These are phyloP conservation scores for Boletus huronensis DNA, from an alignment of 768 basidiomycete species.

Conservation along the genomic window DNA sequence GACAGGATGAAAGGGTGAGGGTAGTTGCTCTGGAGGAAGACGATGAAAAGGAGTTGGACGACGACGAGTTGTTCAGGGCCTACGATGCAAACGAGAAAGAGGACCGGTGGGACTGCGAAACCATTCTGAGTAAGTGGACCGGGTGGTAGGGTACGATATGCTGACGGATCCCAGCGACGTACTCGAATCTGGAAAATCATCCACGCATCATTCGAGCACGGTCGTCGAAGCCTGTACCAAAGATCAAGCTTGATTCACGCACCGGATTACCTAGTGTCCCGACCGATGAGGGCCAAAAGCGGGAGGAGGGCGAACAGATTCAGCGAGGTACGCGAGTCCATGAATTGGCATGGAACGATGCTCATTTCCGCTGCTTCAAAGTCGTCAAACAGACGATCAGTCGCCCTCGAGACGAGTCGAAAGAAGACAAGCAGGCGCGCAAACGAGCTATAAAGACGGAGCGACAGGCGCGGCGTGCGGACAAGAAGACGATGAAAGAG, in stretches of 20 bases:
- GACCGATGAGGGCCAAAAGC: slow-evolving; percentile 22
- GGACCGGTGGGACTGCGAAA: slow-evolving; percentile 94
- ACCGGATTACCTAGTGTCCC: slow-evolving; percentile 69
- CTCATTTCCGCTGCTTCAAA: slow-evolving; percentile 5
- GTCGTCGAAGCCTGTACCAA: slow-evolving; percentile 49
- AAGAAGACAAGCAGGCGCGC: slow-evolving; percentile 68
- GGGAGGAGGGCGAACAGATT: slow-evolving; percentile 27
- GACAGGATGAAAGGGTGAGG: slow-evolving; percentile 59
- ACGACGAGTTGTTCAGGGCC: slow-evolving; percentile 40
- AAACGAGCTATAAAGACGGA: slow-evolving; percentile 69
- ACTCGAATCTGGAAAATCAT: slow-evolving; percentile 97
- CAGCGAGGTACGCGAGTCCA: slow-evolving; percentile 22
- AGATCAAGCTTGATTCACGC: slow-evolving; percentile 68
- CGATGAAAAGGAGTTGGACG: slow-evolving; percentile 45
- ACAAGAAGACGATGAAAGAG: slow-evolving; percentile 67
- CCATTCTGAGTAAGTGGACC: slow-evolving; percentile 73
- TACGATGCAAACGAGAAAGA: slow-evolving; percentile 48
- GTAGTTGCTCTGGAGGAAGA: slow-evolving; percentile 42
- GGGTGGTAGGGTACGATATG: not conserved
- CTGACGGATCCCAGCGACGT: slow-evolving; percentile 63
- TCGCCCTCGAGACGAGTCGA: slow-evolving; percentile 72
- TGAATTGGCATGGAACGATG: not conserved
- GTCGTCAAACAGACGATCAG: slow-evolving; percentile 47
- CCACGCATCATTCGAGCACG: slow-evolving; percentile 80
- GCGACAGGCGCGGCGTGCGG: slow-evolving; percentile 57